Percentiles rank a stretch among this genome's conserved stretches.
phyloP scores from a whole-genome alignment of 164 flowering plant species.

The Aristolochia contorta region DNA sequence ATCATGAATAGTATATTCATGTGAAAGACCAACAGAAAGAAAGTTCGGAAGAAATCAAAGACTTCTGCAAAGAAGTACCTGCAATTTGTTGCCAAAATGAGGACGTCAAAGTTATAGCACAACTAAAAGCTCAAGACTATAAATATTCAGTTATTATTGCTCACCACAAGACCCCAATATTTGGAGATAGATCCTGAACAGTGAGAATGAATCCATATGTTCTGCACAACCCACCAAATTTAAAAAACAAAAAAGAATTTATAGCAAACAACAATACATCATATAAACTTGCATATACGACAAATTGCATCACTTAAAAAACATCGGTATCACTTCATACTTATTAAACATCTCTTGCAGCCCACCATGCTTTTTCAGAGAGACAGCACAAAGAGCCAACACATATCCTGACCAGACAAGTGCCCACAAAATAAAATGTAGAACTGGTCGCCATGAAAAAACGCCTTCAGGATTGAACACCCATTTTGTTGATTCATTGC shows the following conservation, averaged over 20 bases:
- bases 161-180: conserved; percentile 91
- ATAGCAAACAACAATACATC: not conserved
- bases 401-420: conserved; percentile 55
- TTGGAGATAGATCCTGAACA: conserved; percentile 84
- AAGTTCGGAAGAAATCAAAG: conserved; percentile 78
- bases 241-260: not conserved
- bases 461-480: conserved; percentile 3
- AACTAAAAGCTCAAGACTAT: not conserved
- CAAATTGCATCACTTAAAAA: not conserved
- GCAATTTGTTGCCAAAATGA: conserved; percentile 10
- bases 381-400: conserved; percentile 53
- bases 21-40: conserved; percentile 84
- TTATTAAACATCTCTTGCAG: conserved; percentile 76
- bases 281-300: not conserved
- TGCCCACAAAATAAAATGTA: conserved; percentile 61
- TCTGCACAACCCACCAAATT: conserved; percentile 39
- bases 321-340: conserved; percentile 21
- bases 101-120: not conserved
- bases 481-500: conserved; percentile 13
- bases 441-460: conserved; percentile 54
- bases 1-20: conserved; percentile 82
- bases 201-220: conserved; percentile 91
- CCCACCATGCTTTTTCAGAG: conserved; percentile 56
- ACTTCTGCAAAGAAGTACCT: conserved; percentile 99
- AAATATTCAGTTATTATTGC: conserved; percentile 9